phyloP scores from a whole-genome alignment of 116 monocot species.

The Posidonia oceanica region DNA sequence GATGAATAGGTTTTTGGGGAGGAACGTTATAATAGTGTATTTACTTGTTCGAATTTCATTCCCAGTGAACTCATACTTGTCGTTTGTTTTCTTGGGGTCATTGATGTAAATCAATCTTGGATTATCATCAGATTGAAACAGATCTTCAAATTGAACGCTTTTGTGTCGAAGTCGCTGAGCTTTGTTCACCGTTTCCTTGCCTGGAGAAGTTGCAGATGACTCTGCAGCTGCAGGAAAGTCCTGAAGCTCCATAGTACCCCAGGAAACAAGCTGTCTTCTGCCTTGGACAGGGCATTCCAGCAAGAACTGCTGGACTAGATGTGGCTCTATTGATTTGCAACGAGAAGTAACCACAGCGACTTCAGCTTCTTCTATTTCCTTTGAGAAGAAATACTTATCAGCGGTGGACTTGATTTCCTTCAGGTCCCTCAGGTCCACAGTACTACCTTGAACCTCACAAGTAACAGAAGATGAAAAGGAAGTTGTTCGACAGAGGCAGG shows the following conservation, averaged over 20 bases:
- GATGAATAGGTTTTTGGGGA: constrained; percentile 90
- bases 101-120: constrained; percentile 75
- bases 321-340: constrained; percentile 20
- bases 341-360: background rate
- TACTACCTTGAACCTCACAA: no score
- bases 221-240: constrained; percentile 38
- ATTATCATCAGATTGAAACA: constrained; percentile 32
- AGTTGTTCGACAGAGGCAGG: no score
- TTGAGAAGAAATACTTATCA: background rate
- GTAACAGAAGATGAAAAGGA: no score
- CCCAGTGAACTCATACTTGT: constrained; percentile 78
- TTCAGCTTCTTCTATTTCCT: background rate
- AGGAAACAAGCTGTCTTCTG: constrained; percentile 16
- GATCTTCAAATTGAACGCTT: constrained; percentile 66
- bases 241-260: constrained; percentile 67
- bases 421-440: no score
- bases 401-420: no score
- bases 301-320: constrained; percentile 21
- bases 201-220: constrained; percentile 24
- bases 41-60: constrained; percentile 95
- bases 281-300: constrained; percentile 46
- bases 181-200: constrained; percentile 29
- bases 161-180: constrained; percentile 46
- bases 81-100: constrained; percentile 76
- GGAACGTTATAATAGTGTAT: constrained; percentile 83